phyloP scores from a whole-genome alignment of 2,329 filamentous ascomycete genomes.

The Ophiocordyceps australis region DNA sequence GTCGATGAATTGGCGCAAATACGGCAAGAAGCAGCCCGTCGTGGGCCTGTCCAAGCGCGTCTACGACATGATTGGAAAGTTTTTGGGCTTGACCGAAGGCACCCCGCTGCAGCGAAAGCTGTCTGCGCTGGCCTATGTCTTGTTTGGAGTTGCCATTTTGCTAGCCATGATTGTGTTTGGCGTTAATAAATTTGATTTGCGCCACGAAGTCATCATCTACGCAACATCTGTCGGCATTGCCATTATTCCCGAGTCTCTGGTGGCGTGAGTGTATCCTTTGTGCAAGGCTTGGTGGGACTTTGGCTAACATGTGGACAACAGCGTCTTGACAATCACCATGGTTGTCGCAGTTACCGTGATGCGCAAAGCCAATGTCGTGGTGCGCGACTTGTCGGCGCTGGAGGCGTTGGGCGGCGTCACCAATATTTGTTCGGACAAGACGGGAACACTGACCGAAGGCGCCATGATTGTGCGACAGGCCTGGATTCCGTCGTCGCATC shows the following conservation, averaged over 20 bases:
- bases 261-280: constrained; percentile 26
- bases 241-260: constrained; percentile 46
- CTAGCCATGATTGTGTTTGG: constrained; percentile 39
- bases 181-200: constrained; percentile 32
- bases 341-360: constrained; percentile 46
- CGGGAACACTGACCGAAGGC: constrained; percentile 49
- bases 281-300: not conserved
- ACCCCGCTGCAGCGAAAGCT: constrained; percentile 67
- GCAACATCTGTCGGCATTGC: constrained; percentile 40
- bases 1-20: constrained; percentile 33
- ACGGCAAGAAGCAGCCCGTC: constrained; percentile 29
- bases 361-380: constrained; percentile 45
- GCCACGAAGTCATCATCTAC: constrained; percentile 36
- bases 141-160: constrained; percentile 52
- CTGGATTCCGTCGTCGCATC: constrained; percentile 39
- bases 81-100: constrained; percentile 44
- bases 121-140: constrained; percentile 56
- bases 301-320: constrained; percentile 6
- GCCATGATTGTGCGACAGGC: constrained; percentile 53
- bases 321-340: constrained; percentile 53
- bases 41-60: constrained; percentile 26
- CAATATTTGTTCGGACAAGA: constrained; percentile 59
- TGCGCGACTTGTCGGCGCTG: constrained; percentile 46
- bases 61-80: constrained; percentile 33
- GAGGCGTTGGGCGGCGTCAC: constrained; percentile 55